phyloP scores from a whole-genome alignment of 176 grass and related monocot species.

The Otatea glauca region DNA sequence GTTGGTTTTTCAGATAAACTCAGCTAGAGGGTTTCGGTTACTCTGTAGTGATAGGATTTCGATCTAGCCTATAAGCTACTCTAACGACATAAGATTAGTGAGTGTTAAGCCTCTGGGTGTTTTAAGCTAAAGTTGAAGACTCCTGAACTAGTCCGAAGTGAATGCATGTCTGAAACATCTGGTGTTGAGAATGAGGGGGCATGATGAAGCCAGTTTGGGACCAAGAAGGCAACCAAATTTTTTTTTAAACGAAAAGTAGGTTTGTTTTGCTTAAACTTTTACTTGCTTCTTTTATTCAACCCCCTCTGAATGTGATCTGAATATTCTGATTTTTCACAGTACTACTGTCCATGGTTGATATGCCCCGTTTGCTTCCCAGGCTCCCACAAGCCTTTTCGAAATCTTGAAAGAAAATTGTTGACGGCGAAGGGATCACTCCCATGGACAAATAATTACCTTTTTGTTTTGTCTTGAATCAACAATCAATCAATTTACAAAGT shows the following conservation, averaged over 20 bases:
- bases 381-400: background rate
- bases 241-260: background rate
- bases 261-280: background rate
- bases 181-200: conserved; percentile 13
- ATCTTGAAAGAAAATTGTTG: background rate
- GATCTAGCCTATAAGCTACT: background rate
- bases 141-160: background rate
- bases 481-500: conserved; percentile 54
- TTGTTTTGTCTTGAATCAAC: conserved; percentile 5
- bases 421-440: background rate
- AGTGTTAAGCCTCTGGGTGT: background rate
- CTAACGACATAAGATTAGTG: conserved; percentile 13
- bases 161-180: background rate
- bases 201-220: background rate
- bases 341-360: background rate
- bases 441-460: conserved; percentile 48
- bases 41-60: background rate
- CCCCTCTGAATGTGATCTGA: background rate
- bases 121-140: conserved; percentile 15
- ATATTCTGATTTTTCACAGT: background rate
- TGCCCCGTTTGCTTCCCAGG: background rate
- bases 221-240: background rate
- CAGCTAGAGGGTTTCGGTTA: background rate
- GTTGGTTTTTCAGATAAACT: conserved; percentile 14
- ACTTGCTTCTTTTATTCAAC: background rate